Conservation (phyloP, 768 basidiomycete genomes). For the Tulasnella sp. region DNA sequence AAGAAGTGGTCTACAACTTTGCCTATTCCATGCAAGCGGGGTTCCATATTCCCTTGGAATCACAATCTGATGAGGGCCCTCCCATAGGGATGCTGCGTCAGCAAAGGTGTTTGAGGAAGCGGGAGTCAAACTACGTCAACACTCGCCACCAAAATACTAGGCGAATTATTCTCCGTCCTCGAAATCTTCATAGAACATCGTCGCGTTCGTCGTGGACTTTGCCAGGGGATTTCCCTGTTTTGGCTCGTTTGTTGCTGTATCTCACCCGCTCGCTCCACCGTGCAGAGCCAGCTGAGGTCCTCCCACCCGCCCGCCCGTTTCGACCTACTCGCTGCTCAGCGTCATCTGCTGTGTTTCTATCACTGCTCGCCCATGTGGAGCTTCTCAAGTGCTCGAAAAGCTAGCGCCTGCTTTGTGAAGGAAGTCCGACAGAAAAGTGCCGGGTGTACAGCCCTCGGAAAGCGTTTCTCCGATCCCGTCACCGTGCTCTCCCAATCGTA, state of each 20-base stretch:
- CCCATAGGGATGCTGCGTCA: conserved; percentile 19
- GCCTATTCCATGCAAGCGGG: conserved; percentile 82
- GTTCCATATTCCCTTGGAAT: not conserved
- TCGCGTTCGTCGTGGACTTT: not conserved
- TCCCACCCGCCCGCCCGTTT: too few species aligned
- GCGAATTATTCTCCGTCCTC: not conserved
- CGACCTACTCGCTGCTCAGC: not conserved
- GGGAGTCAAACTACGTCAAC: conserved; percentile 20
- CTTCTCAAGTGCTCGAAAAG: not conserved
- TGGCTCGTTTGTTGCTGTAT: not conserved
- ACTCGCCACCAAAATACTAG: conserved; percentile 11
- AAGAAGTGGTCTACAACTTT: conserved; percentile 86
- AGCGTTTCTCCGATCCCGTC: not conserved
- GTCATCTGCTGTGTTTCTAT: not conserved
- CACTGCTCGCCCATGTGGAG: not conserved
- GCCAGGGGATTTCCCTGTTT: not conserved
- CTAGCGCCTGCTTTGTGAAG: not conserved
- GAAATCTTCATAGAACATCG: not conserved
- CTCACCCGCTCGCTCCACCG: not conserved
- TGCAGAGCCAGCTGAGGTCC: not conserved
- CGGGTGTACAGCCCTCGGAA: not conserved
- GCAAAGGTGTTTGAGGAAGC: conserved; percentile 23
- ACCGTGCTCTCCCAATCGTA: not conserved
- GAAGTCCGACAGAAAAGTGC: not conserved
- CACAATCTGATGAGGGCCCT: not conserved